Base-by-base conservation (phyloP, 2,329 filamentous ascomycete species). In the Pezicula neosporulosa region DNA sequence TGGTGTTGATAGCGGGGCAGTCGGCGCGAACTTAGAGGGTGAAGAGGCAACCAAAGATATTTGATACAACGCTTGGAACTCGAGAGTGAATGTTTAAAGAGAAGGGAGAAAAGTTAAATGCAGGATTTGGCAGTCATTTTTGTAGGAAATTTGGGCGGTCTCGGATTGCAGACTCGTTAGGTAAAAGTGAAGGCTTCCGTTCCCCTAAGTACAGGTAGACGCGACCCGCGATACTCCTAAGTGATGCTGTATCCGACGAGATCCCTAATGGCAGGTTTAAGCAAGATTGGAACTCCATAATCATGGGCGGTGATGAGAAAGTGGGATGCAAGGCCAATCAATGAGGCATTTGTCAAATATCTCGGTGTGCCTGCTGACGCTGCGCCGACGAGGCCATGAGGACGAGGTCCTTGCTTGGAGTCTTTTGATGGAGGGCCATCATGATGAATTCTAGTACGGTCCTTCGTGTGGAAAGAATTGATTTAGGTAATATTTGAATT, bases 1-100 rank as follows among this genome's bases (percentile, higher is more conserved):
- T 47, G 44, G 9, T 47, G 28, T 36, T 35, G 18, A 18, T 48
- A 36, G 47, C 37, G 47, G 47, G 47, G 47, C 39, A 48, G 46
- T 38, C 15, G 15, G 21, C 28, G 28, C 28, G 28, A 47, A 27
- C n/a, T 13, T 47, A 35, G n/a, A 30, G 27, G 27, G 42, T 39
- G 7, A 28, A 16, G 27, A 44, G 21, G n/a, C 28, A 30, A 30
- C 28, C 6, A 30, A 30, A 30, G 28, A 30, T 30, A 30, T 30
- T 30, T 30, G 3, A 30, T 30, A 30, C 28, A 30, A 30, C 28
- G 2, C 28, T 4, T 12, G 28, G 28, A 30, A 30, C 28, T 8
- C 28, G 28, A 44, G 21, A 44, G 42, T 24, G 42, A 42, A 42
- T 39, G 38, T 42, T 18, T 24, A 9, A 24, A 19, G 24, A 28